A percentile compares a stretch with the other conserved stretches of the same genome.
phyloP scores from a whole-genome alignment of 768 basidiomycete species.

The Lactifluus volemus region DNA sequence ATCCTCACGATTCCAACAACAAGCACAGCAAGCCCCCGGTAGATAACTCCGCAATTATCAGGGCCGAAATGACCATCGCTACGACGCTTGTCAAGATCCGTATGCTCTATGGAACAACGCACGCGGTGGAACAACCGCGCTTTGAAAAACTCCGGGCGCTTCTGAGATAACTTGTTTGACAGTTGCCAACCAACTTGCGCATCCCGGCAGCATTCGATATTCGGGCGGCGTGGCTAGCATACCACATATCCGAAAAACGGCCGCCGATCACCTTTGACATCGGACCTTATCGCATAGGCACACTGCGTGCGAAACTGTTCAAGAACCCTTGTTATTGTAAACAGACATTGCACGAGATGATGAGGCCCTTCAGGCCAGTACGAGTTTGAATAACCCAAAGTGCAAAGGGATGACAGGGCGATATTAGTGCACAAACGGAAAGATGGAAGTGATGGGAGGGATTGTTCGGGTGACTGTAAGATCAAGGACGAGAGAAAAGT shows the following conservation, averaged over 20 bases:
- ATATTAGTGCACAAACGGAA: conserved; percentile 20
- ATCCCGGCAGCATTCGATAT: background rate
- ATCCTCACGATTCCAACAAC: background rate
- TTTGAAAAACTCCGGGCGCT: background rate
- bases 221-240: background rate
- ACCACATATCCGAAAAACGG: background rate
- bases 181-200: conserved; percentile 1
- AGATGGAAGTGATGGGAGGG: conserved; percentile 17
- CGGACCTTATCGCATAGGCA: conserved; percentile 2
- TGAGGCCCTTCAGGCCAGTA: conserved; percentile 20
- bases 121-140: background rate
- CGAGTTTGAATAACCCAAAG: conserved; percentile 18
- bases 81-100: background rate
- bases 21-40: too few species aligned
- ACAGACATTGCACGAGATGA: conserved; percentile 20
- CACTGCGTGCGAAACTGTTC: conserved; percentile 8
- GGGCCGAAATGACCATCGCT: background rate
- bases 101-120: background rate
- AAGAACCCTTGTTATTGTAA: conserved; percentile 21
- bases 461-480: conserved; percentile 21
- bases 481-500: conserved; percentile 11
- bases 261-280: background rate
- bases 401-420: conserved; percentile 19
- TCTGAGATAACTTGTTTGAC: conserved; percentile 11
- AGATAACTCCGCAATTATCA: background rate